A percentile compares a stretch with the other conserved stretches of the same genome.
These are phyloP conservation scores for Saccharum spontaneum DNA, from an alignment of 176 grass and related monocot genomes.

Conservation along the genomic window DNA sequence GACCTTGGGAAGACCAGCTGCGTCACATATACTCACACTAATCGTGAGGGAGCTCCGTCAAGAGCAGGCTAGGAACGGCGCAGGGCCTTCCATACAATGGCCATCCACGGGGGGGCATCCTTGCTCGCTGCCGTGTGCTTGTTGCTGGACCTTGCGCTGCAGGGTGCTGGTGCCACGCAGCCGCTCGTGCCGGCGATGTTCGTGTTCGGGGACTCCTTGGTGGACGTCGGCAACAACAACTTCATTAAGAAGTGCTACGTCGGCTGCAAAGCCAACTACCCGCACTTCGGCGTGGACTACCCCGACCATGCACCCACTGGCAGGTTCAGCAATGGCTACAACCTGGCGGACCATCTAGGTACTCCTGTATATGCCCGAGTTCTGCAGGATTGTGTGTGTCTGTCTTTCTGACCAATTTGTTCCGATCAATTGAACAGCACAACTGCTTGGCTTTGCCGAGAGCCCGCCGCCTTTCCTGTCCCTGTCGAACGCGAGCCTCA, in stretches of 20 bases:
- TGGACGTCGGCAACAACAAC: constrained; percentile 96
- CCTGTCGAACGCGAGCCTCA: constrained; percentile 19
- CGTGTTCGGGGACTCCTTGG: constrained; percentile 83
- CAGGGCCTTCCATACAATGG: not conserved
- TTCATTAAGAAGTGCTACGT: constrained; percentile 5
- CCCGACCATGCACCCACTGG: constrained; percentile 43
- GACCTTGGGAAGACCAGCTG: not conserved
- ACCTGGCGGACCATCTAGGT: constrained; percentile 78
- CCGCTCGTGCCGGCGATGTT: constrained; percentile 60
- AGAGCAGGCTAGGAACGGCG: not conserved
- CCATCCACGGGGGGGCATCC: not conserved
- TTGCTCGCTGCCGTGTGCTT: constrained; percentile 34
- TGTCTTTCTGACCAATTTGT: not conserved
- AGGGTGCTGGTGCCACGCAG: not conserved
- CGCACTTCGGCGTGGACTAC: constrained; percentile 68
- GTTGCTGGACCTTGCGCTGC: constrained; percentile 18
- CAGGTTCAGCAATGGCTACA: constrained; percentile 89
- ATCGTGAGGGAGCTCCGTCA: not conserved
- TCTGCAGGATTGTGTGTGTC: no score
- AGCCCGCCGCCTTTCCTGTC: constrained; percentile 75
- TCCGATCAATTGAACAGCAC: constrained; percentile 24
- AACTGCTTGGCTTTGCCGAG: constrained; percentile 55
- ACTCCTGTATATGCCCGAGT: no score
- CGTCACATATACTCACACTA: not conserved
- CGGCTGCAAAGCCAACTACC: constrained; percentile 53